phyloP scores from a whole-genome alignment of 768 basidiomycete genomes.

The Baorangia bicolor region DNA sequence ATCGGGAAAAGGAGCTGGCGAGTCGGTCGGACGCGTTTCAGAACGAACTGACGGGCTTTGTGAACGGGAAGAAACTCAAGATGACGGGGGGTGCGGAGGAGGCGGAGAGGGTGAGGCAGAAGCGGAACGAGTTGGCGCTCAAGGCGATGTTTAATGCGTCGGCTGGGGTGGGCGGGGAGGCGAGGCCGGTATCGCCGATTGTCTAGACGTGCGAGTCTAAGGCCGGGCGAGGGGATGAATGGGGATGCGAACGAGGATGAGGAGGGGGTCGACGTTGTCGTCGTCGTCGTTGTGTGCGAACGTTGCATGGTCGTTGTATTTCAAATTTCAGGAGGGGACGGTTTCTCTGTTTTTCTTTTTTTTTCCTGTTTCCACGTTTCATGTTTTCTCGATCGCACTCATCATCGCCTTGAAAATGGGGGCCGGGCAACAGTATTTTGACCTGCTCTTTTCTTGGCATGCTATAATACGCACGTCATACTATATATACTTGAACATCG shows the following conservation, averaged over 20 bases:
- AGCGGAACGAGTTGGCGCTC: slow-evolving; percentile 77
- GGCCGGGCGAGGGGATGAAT: neutral
- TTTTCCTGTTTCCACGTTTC: neutral
- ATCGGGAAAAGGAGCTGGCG: slow-evolving; percentile 72
- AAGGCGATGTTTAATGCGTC: slow-evolving; percentile 78
- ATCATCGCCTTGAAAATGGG: neutral
- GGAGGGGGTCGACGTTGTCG: neutral
- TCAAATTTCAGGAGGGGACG: neutral
- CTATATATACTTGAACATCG: too few species aligned
- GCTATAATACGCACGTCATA: too few species aligned
- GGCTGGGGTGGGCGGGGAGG: slow-evolving; percentile 1
- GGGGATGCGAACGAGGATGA: neutral
- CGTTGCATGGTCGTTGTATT: neutral
- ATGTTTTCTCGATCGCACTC: neutral
- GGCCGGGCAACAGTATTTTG: too few species aligned
- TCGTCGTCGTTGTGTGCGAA: neutral
- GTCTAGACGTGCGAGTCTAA: neutral
- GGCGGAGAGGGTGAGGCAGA: slow-evolving; percentile 82
- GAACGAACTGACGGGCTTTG: slow-evolving; percentile 82
- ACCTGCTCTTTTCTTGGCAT: too few species aligned
- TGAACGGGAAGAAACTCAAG: slow-evolving; percentile 82
- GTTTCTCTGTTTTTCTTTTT: neutral
- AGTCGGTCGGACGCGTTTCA: slow-evolving; percentile 79
- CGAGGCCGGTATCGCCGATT: slow-evolving; percentile 6
- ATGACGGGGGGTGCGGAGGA: slow-evolving; percentile 97